These are phyloP conservation scores for Chloris gayana DNA, from an alignment of 176 grass and related monocot genomes.

Conservation along the genomic window DNA sequence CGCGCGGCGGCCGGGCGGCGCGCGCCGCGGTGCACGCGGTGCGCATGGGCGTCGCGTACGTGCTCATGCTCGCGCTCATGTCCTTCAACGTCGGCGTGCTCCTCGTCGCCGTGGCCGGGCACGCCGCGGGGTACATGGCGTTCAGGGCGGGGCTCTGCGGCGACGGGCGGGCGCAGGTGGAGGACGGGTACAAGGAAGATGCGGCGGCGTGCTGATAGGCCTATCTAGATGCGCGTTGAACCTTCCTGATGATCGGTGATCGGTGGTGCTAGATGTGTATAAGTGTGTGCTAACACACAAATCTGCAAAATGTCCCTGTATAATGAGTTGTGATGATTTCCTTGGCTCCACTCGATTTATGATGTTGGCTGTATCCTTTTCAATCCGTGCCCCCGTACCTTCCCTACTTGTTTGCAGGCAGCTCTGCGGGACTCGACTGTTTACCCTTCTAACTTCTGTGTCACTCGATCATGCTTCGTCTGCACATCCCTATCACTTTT, in stretches of 20 bases:
- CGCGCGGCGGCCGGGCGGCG: conserved; percentile 23
- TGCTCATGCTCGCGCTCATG: conserved; percentile 95
- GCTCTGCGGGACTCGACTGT: background rate
- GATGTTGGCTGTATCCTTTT: background rate
- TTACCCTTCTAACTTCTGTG: no score
- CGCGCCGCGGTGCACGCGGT: conserved; percentile 49
- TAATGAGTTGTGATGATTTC: background rate
- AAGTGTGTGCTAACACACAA: background rate
- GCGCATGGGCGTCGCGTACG: conserved; percentile 61
- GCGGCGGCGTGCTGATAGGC: conserved; percentile 20
- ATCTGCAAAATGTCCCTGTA: background rate
- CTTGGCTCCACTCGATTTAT: background rate
- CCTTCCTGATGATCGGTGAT: background rate
- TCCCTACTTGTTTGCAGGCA: background rate
- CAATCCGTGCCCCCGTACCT: background rate
- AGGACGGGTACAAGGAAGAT: conserved; percentile 23
- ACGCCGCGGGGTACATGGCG: conserved; percentile 56
- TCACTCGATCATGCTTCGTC: no score
- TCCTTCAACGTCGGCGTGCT: conserved; percentile 89
- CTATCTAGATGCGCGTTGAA: background rate
- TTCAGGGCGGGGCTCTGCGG: conserved; percentile 47
- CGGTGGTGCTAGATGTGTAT: background rate
- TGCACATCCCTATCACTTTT: no score
- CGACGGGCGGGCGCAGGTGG: conserved; percentile 36
- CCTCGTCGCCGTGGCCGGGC: conserved; percentile 57